Evolutionary conservation across 2,329 filamentous ascomycete genomes (phyloP).

Genomic region (Xylaria arbuscula): DNA sequence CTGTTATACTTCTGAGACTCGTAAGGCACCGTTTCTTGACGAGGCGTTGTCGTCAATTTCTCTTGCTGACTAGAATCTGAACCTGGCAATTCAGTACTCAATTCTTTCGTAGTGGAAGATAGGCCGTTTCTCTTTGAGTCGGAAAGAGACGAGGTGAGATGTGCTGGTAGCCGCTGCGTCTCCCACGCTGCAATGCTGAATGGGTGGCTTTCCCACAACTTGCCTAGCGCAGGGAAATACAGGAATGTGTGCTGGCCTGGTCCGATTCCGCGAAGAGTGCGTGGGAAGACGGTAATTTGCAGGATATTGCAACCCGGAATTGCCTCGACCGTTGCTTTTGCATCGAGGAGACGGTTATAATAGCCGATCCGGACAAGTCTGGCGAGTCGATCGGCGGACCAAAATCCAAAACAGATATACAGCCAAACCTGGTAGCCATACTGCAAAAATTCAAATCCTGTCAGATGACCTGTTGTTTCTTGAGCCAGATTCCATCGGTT

Average conservation of each 20-base stretch:
- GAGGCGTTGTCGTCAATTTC: background rate
- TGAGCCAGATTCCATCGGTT: background rate
- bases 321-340: slow-evolving; percentile 31
- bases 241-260: slow-evolving; percentile 40
- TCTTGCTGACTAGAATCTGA: slow-evolving; percentile 2
- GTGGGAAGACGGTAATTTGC: slow-evolving; percentile 39
- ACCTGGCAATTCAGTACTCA: background rate
- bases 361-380: slow-evolving; percentile 39
- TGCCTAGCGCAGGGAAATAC: slow-evolving; percentile 39
- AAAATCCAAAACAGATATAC: slow-evolving; percentile 44
- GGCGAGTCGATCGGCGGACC: slow-evolving; percentile 42
- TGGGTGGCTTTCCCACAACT: slow-evolving; percentile 46
- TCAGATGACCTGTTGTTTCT: background rate
- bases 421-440: slow-evolving; percentile 47
- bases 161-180: background rate
- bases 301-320: slow-evolving; percentile 36
- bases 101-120: background rate
- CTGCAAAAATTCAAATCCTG: background rate
- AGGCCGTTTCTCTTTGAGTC: slow-evolving; percentile 9
- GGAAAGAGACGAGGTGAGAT: background rate
- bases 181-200: slow-evolving; percentile 44
- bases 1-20: slow-evolving; percentile 15
- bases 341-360: slow-evolving; percentile 39
- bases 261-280: slow-evolving; percentile 21
- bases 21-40: background rate